phyloP scores from a whole-genome alignment of 2,329 filamentous ascomycete genomes.

The Paraphaeosphaeria sporulosa region DNA sequence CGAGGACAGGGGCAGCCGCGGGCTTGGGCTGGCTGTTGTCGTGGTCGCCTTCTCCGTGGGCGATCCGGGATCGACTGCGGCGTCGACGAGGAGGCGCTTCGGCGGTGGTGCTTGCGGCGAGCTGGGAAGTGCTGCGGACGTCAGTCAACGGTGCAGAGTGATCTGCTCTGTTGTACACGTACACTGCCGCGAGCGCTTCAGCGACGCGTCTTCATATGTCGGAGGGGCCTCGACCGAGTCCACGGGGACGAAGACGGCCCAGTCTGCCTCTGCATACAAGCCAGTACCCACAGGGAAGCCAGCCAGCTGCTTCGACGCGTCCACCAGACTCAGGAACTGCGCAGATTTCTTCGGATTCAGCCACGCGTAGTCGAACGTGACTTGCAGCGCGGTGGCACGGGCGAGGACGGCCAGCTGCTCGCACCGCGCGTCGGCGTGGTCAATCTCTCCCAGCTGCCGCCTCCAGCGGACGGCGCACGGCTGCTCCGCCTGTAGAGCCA shows the following conservation, averaged over 20 bases:
- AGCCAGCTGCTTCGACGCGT: not conserved
- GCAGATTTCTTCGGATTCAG: not conserved
- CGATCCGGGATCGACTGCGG: not conserved
- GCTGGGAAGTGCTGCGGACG: not conserved
- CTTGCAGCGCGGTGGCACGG: not conserved
- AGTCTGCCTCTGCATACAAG: not conserved
- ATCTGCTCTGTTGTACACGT: not conserved
- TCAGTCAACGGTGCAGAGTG: not conserved
- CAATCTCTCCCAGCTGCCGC: not conserved
- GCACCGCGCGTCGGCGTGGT: not conserved
- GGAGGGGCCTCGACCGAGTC: not conserved
- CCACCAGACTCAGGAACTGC: not conserved
- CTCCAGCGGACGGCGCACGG: slow-evolving; percentile 4
- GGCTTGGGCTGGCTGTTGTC: not conserved
- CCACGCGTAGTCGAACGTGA: slow-evolving; percentile 9
- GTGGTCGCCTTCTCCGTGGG: not conserved
- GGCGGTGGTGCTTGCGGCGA: not conserved
- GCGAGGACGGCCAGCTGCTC: not conserved
- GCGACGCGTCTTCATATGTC: not conserved
- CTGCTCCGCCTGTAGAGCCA: not conserved
- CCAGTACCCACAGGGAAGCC: not conserved
- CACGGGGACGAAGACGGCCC: slow-evolving; percentile 5
- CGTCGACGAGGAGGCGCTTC: slow-evolving; percentile 1
- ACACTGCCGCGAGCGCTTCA: slow-evolving; percentile 1
- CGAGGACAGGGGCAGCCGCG: not conserved